Conservation (phyloP, 768 basidiomycete species). For the Mycena rebaudengoi region DNA sequence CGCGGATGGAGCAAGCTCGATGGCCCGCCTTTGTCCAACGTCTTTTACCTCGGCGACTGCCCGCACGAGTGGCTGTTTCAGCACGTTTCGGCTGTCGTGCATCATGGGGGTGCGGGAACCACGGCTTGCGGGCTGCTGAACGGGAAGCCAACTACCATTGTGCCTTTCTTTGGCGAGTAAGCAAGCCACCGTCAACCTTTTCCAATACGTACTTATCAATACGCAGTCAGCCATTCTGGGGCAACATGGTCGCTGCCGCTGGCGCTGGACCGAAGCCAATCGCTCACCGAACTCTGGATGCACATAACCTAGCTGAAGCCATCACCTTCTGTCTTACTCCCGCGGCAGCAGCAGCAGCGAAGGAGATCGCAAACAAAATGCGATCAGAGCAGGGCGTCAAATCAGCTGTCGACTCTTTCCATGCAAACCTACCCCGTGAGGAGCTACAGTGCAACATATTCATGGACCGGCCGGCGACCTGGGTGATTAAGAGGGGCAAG, state of each 20-base stretch:
- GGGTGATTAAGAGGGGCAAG: constrained; percentile 20
- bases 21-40: constrained; percentile 38
- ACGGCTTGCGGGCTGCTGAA: constrained; percentile 53
- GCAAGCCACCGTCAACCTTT: neutral
- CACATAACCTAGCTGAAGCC: constrained; percentile 29
- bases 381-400: constrained; percentile 38
- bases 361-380: constrained; percentile 46
- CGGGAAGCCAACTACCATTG: constrained; percentile 52
- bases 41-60: constrained; percentile 53
- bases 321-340: constrained; percentile 43
- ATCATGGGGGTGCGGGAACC: constrained; percentile 58
- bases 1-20: constrained; percentile 50
- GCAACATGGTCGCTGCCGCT: constrained; percentile 50
- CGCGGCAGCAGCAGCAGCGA: constrained; percentile 44
- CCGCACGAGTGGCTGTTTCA: constrained; percentile 61
- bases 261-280: constrained; percentile 55
- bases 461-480: constrained; percentile 11
- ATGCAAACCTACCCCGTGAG: constrained; percentile 14
- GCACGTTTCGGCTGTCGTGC: constrained; percentile 51
- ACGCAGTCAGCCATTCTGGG: constrained; percentile 45
- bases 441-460: constrained; percentile 16
- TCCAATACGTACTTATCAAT: neutral
- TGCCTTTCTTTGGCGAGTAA: constrained; percentile 57
- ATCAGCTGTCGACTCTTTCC: constrained; percentile 14
- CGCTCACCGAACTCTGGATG: constrained; percentile 11